Evolutionary conservation across 2,329 filamentous ascomycete genomes (phyloP), one percentile per base, ranked within the genome.

Genomic region (Cordyceps javanica): DNA sequence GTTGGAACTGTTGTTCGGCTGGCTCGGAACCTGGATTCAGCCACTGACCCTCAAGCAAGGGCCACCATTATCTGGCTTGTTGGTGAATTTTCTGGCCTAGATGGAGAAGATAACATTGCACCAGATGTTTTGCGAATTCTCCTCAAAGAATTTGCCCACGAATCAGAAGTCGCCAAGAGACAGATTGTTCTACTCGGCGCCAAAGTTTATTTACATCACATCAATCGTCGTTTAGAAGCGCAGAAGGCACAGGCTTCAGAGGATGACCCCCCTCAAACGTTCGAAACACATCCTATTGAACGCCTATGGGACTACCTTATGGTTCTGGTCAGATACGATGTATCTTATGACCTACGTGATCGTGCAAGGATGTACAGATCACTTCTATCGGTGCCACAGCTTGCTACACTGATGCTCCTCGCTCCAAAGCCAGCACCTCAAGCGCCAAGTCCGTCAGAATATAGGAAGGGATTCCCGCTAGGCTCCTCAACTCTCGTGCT

Each of bases 21-120:
- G 50, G 94, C 94, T 6, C 94, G 91, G 72, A 92, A 96, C 61
- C 82, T 99, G 2, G 94, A 97, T 67, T 89, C 88, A 3, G 90
- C 91, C 2, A 90, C 89, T 0, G 92, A 94, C 60, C 86, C 94
- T 1, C 88, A 91, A 60, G 94, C 94, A 3, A 82, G 94, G 63
- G 94, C 94, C 3, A 96, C 90, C 51, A 97, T 99, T 62, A 89
- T 99, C 64, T 99, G 94, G 94, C 83, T 99, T 0, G 92, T 97
- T 0, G 94, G 94, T 46, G 94, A 99, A 71, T 97, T 95, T 65
- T 85, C 93, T 0, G 90, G 91, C 0, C 72, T 88, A 3, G 85
- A 91, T 57, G 82, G 87, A 10, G 87, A 92, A 60, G 87, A 94
- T 68, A 96, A 95, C 66, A 93, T 99, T 60, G 94, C 94, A 0